A percentile compares a stretch with the other conserved stretches of the same genome.
These are phyloP conservation scores for Globisporangium splendens DNA, from an alignment of 352 stramenopile genomes.

Conservation along the genomic window DNA sequence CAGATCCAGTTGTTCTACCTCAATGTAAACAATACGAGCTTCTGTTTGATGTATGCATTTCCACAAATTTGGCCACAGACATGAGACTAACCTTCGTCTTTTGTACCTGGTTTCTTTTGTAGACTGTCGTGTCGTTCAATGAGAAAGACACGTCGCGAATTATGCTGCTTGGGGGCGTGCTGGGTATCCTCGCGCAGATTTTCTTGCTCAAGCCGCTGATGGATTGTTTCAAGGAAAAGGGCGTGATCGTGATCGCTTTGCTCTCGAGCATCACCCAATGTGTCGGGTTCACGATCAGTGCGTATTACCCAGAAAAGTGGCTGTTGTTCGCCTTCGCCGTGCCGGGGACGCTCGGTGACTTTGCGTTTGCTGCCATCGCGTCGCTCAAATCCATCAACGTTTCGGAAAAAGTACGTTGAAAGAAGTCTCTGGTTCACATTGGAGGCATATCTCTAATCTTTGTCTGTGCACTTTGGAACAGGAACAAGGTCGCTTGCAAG, in stretches of 20 bases:
- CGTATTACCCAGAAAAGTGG: constrained; percentile 57
- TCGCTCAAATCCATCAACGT: constrained; percentile 62
- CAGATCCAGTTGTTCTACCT: constrained; percentile 74
- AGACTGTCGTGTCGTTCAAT: constrained; percentile 66
- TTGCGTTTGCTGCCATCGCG: constrained; percentile 68
- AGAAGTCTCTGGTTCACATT: too few relatives aligned
- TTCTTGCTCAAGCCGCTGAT: constrained; percentile 66
- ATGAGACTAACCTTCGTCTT: not conserved
- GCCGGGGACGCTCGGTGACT: constrained; percentile 44
- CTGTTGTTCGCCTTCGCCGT: constrained; percentile 47
- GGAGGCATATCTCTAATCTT: too few relatives aligned
- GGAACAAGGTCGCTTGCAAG: constrained; percentile 75
- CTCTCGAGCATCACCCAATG: constrained; percentile 36
- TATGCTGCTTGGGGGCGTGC: constrained; percentile 54
- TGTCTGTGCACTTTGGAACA: constrained; percentile 1
- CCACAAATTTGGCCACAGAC: not conserved
- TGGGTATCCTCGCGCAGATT: constrained; percentile 53
- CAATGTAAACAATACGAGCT: constrained; percentile 32
- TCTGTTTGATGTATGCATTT: too few relatives aligned
- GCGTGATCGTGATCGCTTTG: constrained; percentile 63
- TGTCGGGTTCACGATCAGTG: constrained; percentile 31
- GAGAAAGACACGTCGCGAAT: constrained; percentile 58
- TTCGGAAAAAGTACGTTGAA: constrained; percentile 36
- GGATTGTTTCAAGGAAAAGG: constrained; percentile 49
- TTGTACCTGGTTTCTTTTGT: not conserved